Percentiles rank a stretch among this genome's conserved stretches.
phyloP scores from a whole-genome alignment of 345 rosid species.

The Angophora floribunda region DNA sequence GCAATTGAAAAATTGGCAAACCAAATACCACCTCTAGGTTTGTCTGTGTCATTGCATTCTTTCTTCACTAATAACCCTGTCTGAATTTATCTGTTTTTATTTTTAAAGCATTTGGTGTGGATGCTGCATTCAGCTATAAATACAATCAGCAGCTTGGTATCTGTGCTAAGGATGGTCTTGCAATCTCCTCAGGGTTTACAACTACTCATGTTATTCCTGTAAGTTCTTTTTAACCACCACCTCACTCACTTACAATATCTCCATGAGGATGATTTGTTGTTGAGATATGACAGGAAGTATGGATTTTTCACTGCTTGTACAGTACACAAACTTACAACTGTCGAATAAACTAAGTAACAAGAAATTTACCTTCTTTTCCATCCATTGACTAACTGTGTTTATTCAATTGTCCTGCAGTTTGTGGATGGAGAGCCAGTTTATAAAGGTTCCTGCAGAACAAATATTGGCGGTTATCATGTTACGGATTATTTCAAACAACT shows the following conservation, averaged over 20 bases:
- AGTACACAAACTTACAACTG: not conserved
- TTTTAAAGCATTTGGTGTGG: conserved; percentile 81
- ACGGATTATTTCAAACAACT: conserved; percentile 91
- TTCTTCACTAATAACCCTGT: not conserved
- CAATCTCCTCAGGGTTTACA: conserved; percentile 76
- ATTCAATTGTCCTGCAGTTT: conserved; percentile 37
- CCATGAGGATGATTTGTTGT: not conserved
- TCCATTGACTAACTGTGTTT: not conserved
- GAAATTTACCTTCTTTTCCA: not conserved
- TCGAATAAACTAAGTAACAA: not conserved
- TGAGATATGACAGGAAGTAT: not conserved
- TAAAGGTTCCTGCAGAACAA: conserved; percentile 76
- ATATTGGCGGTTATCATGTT: conserved; percentile 85
- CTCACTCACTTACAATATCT: not conserved
- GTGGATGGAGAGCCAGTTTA: conserved; percentile 77
- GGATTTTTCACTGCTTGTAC: not conserved
- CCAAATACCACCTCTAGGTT: not conserved
- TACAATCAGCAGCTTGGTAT: conserved; percentile 75
- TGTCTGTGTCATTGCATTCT: not conserved
- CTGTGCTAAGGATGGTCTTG: conserved; percentile 81
- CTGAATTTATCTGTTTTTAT: not conserved
- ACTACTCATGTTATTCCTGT: conserved; percentile 88
- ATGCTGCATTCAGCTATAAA: conserved; percentile 92
- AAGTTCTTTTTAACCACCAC: conserved; percentile 6
- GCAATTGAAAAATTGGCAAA: not conserved